phyloP scores from a whole-genome alignment of 2,329 filamentous ascomycete species.

The Colletotrichum musae region DNA sequence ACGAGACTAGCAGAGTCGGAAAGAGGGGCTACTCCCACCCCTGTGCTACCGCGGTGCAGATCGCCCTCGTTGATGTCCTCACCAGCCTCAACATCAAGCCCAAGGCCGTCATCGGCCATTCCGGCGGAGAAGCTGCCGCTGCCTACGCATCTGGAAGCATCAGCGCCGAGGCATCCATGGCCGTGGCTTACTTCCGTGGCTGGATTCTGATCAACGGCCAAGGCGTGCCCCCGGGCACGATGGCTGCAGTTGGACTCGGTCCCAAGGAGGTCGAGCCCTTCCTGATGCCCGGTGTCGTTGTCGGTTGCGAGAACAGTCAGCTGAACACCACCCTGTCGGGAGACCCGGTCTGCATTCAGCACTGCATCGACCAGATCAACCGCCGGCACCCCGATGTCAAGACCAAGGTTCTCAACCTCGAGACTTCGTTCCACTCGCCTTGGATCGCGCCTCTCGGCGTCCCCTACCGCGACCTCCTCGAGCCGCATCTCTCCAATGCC shows the following conservation, averaged over 20 bases:
- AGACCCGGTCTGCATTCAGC: constrained; percentile 43
- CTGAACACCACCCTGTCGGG: constrained; percentile 49
- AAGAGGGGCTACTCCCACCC: constrained; percentile 46
- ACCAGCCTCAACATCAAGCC: constrained; percentile 49
- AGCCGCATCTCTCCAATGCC: constrained; percentile 16
- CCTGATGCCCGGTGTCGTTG: constrained; percentile 45
- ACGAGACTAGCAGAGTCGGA: constrained; percentile 44
- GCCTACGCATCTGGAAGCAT: constrained; percentile 58
- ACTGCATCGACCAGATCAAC: constrained; percentile 48
- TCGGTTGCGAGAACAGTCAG: constrained; percentile 51
- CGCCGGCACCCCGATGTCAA: constrained; percentile 47
- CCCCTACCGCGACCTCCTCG: constrained; percentile 25
- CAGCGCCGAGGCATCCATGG: constrained; percentile 53
- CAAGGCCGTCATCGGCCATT: constrained; percentile 57
- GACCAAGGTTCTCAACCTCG: constrained; percentile 52
- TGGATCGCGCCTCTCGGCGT: constrained; percentile 43
- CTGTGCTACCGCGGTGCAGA: constrained; percentile 53
- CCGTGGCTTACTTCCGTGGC: constrained; percentile 57
- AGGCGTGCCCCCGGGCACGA: constrained; percentile 49
- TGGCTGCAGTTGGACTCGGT: constrained; percentile 58
- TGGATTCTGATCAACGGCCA: constrained; percentile 42
- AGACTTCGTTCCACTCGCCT: constrained; percentile 60
- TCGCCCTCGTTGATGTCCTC: constrained; percentile 58
- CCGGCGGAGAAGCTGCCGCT: constrained; percentile 60
- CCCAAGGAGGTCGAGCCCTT: constrained; percentile 47